Evolutionary conservation across 805 yeast species (phyloP).

Genomic region (Teunomyces cretensis): DNA sequence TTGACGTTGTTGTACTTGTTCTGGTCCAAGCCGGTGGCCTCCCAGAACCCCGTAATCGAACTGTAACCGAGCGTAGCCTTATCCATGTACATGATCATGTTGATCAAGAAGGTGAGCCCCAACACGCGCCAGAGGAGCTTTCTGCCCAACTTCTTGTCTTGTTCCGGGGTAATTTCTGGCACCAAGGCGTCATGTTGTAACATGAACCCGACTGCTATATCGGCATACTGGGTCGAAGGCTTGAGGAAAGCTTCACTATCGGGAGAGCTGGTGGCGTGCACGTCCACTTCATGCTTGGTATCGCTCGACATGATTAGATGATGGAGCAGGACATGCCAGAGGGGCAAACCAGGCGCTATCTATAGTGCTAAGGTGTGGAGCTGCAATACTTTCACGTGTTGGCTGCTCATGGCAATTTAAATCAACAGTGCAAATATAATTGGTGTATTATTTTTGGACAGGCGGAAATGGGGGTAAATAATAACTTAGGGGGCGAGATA

Average conservation of each 20-base stretch:
- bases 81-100: slow-evolving; percentile 48
- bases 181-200: slow-evolving; percentile 28
- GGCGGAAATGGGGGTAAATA: no score
- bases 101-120: slow-evolving; percentile 33
- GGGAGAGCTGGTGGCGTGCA: neutral
- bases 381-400: neutral
- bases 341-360: neutral
- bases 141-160: slow-evolving; percentile 37
- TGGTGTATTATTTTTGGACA: no score
- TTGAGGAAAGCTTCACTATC: neutral
- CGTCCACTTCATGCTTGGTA: neutral
- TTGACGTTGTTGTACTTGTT: slow-evolving; percentile 46
- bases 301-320: neutral
- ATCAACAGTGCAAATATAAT: no score
- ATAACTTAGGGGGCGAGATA: no score
- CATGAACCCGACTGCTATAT: slow-evolving; percentile 37
- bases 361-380: neutral
- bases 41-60: slow-evolving; percentile 47
- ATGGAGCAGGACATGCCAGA: no score
- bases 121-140: slow-evolving; percentile 37
- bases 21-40: slow-evolving; percentile 45
- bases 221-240: slow-evolving; percentile 27
- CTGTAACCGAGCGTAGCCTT: slow-evolving; percentile 52
- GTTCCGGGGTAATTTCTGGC: slow-evolving; percentile 42
- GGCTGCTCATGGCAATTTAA: neutral